phyloP scores from a whole-genome alignment of 352 stramenopile species.

The Bremia lactucae region DNA sequence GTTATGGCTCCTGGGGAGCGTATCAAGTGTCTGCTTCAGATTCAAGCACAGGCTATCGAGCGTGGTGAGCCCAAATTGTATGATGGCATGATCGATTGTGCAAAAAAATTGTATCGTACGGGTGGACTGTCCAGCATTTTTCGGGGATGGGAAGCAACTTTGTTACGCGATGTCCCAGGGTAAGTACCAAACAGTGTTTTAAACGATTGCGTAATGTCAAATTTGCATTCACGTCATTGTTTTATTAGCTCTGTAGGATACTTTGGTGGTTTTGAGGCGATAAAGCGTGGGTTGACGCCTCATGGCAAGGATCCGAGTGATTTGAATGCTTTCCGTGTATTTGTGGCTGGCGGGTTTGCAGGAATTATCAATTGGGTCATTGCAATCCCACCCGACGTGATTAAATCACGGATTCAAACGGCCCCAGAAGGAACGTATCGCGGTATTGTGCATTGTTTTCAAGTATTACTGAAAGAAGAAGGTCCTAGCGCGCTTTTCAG shows the following conservation, averaged over 20 bases:
- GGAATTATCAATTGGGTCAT: constrained; percentile 92
- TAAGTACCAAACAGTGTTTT: constrained; percentile 46
- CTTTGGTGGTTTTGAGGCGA: constrained; percentile 89
- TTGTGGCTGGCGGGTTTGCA: constrained; percentile 90
- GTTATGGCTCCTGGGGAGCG: constrained; percentile 94
- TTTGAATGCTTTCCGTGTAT: constrained; percentile 82
- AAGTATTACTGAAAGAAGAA: constrained; percentile 91
- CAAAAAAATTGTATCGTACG: constrained; percentile 85
- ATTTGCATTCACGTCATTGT: too few relatives aligned
- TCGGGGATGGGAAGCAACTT: constrained; percentile 89
- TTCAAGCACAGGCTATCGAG: constrained; percentile 83
- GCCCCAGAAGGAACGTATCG: constrained; percentile 91
- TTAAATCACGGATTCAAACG: constrained; percentile 96
- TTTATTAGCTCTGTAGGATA: constrained; percentile 85
- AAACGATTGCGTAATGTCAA: background rate
- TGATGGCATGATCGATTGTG: constrained; percentile 92
- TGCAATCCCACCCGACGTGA: constrained; percentile 90
- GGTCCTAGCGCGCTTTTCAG: constrained; percentile 89
- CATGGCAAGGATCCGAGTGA: constrained; percentile 71
- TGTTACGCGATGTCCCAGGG: constrained; percentile 90
- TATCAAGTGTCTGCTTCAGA: constrained; percentile 94
- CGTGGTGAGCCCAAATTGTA: constrained; percentile 81
- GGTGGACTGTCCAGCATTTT: constrained; percentile 91
- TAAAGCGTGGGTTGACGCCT: constrained; percentile 84
- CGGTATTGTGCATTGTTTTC: constrained; percentile 86